Conservation (phyloP, 2,329 filamentous ascomycete species). For the Calonectria naviculata region DNA sequence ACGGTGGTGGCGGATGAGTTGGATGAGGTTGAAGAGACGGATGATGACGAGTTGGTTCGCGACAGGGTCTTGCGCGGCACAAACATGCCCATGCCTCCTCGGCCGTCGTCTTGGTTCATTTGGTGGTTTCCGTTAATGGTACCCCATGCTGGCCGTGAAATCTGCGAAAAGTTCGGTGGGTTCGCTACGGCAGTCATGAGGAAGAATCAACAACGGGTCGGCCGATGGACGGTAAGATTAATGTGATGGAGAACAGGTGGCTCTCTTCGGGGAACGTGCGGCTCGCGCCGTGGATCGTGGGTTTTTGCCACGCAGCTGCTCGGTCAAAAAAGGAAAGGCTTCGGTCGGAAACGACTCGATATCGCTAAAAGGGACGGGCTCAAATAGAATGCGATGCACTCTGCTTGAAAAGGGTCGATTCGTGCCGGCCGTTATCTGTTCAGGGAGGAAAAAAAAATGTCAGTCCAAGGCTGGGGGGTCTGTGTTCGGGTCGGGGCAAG, state of each 20-base stretch:
- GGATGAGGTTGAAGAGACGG: slow-evolving; percentile 85
- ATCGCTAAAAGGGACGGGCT: slow-evolving; percentile 1
- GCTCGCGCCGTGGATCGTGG: slow-evolving; percentile 30
- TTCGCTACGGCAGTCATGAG: slow-evolving; percentile 77
- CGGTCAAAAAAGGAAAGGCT: slow-evolving; percentile 13
- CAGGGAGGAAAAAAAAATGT: slow-evolving; percentile 20
- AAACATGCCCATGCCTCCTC: slow-evolving; percentile 75
- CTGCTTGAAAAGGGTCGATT: slow-evolving; percentile 9
- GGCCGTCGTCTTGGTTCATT: slow-evolving; percentile 86
- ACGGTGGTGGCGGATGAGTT: slow-evolving; percentile 72
- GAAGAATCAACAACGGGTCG: slow-evolving; percentile 42
- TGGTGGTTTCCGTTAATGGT: slow-evolving; percentile 69
- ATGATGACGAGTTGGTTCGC: slow-evolving; percentile 91
- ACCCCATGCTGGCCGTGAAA: slow-evolving; percentile 74
- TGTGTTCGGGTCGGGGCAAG: slow-evolving; percentile 2
- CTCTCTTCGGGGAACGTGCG: slow-evolving; percentile 31
- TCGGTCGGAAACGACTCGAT: slow-evolving; percentile 9
- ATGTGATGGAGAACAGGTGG: slow-evolving; percentile 30
- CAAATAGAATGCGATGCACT: slow-evolving; percentile 19
- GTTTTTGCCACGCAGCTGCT: slow-evolving; percentile 34
- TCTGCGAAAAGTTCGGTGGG: slow-evolving; percentile 71
- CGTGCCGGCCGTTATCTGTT: slow-evolving; percentile 17
- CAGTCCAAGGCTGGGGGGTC: slow-evolving; percentile 15
- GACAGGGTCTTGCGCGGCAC: slow-evolving; percentile 89
- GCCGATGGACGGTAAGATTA: slow-evolving; percentile 36